Base-by-base conservation (phyloP, 495 filamentous ascomycete genomes). In the Glarea lozoyensis region DNA sequence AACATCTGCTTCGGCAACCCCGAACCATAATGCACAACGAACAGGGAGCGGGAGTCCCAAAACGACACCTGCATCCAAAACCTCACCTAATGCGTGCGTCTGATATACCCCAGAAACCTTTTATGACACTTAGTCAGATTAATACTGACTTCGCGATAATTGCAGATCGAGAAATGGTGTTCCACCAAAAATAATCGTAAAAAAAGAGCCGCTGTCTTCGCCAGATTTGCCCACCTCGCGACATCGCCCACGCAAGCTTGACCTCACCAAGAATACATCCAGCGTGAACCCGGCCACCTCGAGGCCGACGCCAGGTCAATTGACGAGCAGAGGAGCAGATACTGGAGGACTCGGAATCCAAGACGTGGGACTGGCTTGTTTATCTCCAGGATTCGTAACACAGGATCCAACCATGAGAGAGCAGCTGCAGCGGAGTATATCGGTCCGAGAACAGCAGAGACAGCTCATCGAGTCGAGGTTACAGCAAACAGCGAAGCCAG, bases 371-470 rank as follows among this genome's bases (percentile, higher is more conserved):
- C 73, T 97, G 44, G 89, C 90, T 17, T 98, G 92, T 54, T 68
- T 98, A 38, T 96, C 90, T 11, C 92, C 92, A 0, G 92, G 92
- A 19, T 97, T 98, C 58, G 80, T 88, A 37, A 96, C 92, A 1
- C 82, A 96, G 50, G 90, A 98, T 63, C 92, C 92, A n/a, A 72
- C 81, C 10, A 94, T 94, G 88, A 78, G 88, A 52, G 87, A 96
- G 61, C 90, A 96, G 57, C 64, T 98, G 45, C 87, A 96, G 60
- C 79, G 88, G 52, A 97, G 92, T 59, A 76, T 96, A 53, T 89
- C 85, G 21, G 88, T 98, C 17, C 76, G 87, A 44, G 93, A 98
- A 48, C 88, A 94, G 53, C 92, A 98, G 60, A 74, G 88, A 45
- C 86, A 83, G 42, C 94, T 98, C 45, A 98, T 98, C 48, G 90